phyloP scores from a whole-genome alignment of 495 filamentous ascomycete species.

The Talaromyces proteolyticus region DNA sequence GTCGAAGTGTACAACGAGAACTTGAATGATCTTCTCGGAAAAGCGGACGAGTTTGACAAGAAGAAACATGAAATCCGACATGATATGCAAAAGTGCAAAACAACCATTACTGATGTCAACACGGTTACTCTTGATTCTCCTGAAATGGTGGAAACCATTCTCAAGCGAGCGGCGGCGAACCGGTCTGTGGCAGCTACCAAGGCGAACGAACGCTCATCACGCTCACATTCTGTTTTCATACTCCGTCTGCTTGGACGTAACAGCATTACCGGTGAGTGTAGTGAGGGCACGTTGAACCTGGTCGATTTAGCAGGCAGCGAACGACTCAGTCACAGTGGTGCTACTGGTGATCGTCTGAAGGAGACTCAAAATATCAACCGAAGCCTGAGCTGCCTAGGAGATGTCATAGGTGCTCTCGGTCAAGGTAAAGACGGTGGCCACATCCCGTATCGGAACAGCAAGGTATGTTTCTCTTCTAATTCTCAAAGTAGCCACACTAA shows the following conservation, averaged over 20 bases:
- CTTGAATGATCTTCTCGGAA: conserved; percentile 84
- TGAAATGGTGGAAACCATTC: conserved; percentile 69
- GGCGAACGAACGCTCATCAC: conserved; percentile 89
- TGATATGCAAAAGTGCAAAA: conserved; percentile 73
- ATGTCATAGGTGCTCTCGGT: conserved; percentile 88
- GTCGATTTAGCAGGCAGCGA: conserved; percentile 95
- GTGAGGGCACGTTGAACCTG: conserved; percentile 91
- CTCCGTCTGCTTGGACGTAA: conserved; percentile 82
- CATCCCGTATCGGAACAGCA: conserved; percentile 92
- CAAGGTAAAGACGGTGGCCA: conserved; percentile 80
- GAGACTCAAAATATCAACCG: conserved; percentile 98
- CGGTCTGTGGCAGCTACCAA: conserved; percentile 92
- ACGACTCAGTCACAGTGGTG: conserved; percentile 76
- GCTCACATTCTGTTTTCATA: conserved; percentile 95
- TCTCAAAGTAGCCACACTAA: background rate
- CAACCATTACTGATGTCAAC: conserved; percentile 76
- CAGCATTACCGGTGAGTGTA: conserved; percentile 71
- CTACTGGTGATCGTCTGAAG: conserved; percentile 77
- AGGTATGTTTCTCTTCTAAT: conserved; percentile 46
- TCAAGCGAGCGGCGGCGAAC: conserved; percentile 73
- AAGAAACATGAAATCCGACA: conserved; percentile 92
- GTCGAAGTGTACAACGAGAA: conserved; percentile 99
- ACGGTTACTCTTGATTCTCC: conserved; percentile 73
- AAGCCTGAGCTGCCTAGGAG: conserved; percentile 83
- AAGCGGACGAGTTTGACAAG: conserved; percentile 67